These are phyloP conservation scores for Acacia pycnantha DNA, from an alignment of 331 rosid species.

Conservation along the genomic window DNA sequence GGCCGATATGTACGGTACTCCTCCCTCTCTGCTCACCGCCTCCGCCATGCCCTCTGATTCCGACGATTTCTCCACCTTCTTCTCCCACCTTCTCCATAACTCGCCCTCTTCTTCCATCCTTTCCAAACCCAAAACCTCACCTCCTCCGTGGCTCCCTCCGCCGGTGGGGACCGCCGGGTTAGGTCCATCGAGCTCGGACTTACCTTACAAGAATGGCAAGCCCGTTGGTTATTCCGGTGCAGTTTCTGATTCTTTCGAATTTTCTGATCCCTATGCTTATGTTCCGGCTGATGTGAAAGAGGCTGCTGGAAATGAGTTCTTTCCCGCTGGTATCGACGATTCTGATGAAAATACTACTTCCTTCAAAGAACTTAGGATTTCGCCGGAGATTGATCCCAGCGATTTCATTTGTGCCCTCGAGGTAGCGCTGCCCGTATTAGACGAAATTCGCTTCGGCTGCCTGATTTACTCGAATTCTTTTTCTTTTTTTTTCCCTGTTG, in stretches of 20 bases:
- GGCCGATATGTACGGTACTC: slow-evolving; percentile 57
- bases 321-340: slow-evolving; percentile 35
- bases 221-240: slow-evolving; percentile 27
- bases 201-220: slow-evolving; percentile 20
- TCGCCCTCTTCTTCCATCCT: slow-evolving; percentile 39
- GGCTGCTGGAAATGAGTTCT: slow-evolving; percentile 35
- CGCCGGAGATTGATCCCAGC: slow-evolving; percentile 51
- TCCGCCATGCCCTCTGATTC: slow-evolving; percentile 36
- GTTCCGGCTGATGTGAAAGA: slow-evolving; percentile 29
- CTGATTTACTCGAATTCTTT: neutral
- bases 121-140: slow-evolving; percentile 28
- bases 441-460: slow-evolving; percentile 7
- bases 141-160: slow-evolving; percentile 14
- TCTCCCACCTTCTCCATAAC: slow-evolving; percentile 44
- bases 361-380: slow-evolving; percentile 33
- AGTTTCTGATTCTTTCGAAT: slow-evolving; percentile 23
- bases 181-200: slow-evolving; percentile 26
- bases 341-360: slow-evolving; percentile 43
- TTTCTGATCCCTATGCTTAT: slow-evolving; percentile 42
- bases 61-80: slow-evolving; percentile 51
- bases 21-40: slow-evolving; percentile 35
- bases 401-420: slow-evolving; percentile 51
- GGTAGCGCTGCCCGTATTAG: slow-evolving; percentile 31
- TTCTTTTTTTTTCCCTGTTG: neutral
- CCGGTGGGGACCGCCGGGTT: neutral